Percentiles rank a stretch among this genome's conserved stretches.
Conservation (phyloP, 768 basidiomycete genomes). For the Leccinum longicurvipes region DNA sequence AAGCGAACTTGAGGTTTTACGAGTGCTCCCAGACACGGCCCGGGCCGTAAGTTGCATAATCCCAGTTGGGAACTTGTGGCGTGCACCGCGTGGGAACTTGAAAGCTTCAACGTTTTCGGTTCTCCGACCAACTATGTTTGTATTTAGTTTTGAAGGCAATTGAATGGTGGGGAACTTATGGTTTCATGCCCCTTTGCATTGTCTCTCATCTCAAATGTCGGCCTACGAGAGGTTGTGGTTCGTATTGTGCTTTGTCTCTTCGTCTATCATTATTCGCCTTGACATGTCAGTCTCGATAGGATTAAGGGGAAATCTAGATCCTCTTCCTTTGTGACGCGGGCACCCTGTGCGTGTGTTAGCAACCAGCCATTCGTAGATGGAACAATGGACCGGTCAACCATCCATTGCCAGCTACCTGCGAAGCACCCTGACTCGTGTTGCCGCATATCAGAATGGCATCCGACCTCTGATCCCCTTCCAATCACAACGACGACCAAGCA, state of each 20-base stretch:
- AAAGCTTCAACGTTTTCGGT: too few relatives aligned
- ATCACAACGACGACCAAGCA: too few relatives aligned
- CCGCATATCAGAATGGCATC: background rate
- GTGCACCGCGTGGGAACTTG: too few relatives aligned
- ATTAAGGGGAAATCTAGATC: background rate
- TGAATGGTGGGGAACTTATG: too few relatives aligned
- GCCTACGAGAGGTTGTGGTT: background rate
- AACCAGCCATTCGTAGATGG: background rate
- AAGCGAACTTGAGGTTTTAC: conserved; percentile 12
- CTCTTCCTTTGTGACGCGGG: background rate
- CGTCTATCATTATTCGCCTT: background rate
- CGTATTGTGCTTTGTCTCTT: background rate
- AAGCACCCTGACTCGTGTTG: background rate
- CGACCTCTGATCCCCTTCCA: too few relatives aligned
- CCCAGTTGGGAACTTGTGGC: too few relatives aligned
- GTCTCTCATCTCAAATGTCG: too few relatives aligned
- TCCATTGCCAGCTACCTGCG: background rate
- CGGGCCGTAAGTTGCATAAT: too few relatives aligned
- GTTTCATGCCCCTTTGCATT: too few relatives aligned
- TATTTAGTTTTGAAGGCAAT: conserved; percentile 19
- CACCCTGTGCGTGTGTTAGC: background rate
- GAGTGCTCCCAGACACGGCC: too few relatives aligned
- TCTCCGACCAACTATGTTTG: background rate
- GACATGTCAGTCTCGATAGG: background rate
- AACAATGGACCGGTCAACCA: background rate